A percentile compares a stretch with the other conserved stretches of the same genome.
These are phyloP conservation scores for Xylariaceae sp. DNA, from an alignment of 2,329 filamentous ascomycete genomes.

Conservation along the genomic window DNA sequence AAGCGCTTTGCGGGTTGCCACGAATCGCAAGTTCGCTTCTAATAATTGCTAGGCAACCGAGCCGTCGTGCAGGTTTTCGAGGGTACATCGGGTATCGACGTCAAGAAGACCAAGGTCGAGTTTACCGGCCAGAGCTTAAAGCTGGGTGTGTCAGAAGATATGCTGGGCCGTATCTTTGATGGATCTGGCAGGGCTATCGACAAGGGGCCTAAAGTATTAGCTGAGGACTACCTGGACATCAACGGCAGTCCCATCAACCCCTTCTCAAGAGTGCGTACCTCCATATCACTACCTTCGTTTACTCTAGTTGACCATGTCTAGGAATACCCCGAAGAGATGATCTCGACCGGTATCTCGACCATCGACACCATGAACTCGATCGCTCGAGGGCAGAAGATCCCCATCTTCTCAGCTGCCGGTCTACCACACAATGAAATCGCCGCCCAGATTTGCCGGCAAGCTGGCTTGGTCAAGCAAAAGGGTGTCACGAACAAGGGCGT, in stretches of 20 bases:
- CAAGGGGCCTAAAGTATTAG: constrained; percentile 96
- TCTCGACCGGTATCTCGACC: constrained; percentile 97
- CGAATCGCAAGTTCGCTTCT: too few relatives aligned
- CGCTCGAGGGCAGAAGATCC: constrained; percentile 98
- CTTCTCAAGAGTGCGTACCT: constrained; percentile 77
- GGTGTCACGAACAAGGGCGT: constrained; percentile 86
- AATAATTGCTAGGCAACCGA: constrained; percentile 68
- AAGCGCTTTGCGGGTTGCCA: constrained; percentile 30
- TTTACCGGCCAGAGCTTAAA: constrained; percentile 97
- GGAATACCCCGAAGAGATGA: constrained; percentile 99
- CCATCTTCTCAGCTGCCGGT: constrained; percentile 98
- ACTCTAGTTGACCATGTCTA: constrained; percentile 41
- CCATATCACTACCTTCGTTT: background rate
- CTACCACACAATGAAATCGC: constrained; percentile 99
- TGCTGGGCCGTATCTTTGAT: constrained; percentile 98
- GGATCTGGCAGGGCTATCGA: constrained; percentile 97
- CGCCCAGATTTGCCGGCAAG: constrained; percentile 97
- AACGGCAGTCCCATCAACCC: constrained; percentile 99
- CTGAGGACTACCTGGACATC: constrained; percentile 98
- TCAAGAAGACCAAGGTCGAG: constrained; percentile 99
- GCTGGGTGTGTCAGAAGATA: constrained; percentile 98
- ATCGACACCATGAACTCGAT: constrained; percentile 99
- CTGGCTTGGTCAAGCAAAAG: constrained; percentile 80
- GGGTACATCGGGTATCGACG: constrained; percentile 94
- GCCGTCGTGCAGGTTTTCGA: constrained; percentile 99